These are phyloP conservation scores for Tulasnella sp. DNA, from an alignment of 768 basidiomycete species.

Conservation along the genomic window DNA sequence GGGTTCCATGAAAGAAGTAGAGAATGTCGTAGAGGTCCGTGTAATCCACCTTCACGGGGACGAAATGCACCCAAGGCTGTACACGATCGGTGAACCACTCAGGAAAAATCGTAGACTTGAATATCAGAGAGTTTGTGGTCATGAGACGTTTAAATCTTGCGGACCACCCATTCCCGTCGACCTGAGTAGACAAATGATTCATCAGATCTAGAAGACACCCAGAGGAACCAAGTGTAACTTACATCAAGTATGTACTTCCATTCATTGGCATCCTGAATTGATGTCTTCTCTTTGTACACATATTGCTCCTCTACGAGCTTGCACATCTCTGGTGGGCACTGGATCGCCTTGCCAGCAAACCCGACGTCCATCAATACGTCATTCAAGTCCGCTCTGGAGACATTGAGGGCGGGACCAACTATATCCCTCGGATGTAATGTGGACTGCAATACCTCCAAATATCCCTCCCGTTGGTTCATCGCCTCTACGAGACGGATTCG, in stretches of 20 bases:
- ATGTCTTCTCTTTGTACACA: slow-evolving; percentile 21
- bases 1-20: slow-evolving; percentile 59
- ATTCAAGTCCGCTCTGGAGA: slow-evolving; percentile 18
- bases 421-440: neutral
- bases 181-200: neutral
- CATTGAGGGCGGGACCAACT: neutral
- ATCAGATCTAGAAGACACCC: neutral
- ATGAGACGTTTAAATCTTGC: slow-evolving; percentile 29
- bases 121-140: slow-evolving; percentile 24
- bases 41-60: slow-evolving; percentile 52
- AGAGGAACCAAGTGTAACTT: slow-evolving; percentile 18
- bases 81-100: slow-evolving; percentile 52
- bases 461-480: neutral
- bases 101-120: slow-evolving; percentile 34
- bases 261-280: slow-evolving; percentile 14
- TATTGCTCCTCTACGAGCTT: slow-evolving; percentile 20
- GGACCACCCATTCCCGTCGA: slow-evolving; percentile 30
- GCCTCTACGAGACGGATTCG: neutral
- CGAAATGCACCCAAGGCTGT: slow-evolving; percentile 63
- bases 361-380: slow-evolving; percentile 23
- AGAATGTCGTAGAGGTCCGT: slow-evolving; percentile 60
- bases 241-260: slow-evolving; percentile 27
- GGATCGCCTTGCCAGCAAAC: slow-evolving; percentile 25
- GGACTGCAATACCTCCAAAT: neutral
- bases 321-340: slow-evolving; percentile 20